These are phyloP conservation scores for Aspergillus asperescens DNA, from an alignment of 495 filamentous ascomycete species.

Conservation along the genomic window DNA sequence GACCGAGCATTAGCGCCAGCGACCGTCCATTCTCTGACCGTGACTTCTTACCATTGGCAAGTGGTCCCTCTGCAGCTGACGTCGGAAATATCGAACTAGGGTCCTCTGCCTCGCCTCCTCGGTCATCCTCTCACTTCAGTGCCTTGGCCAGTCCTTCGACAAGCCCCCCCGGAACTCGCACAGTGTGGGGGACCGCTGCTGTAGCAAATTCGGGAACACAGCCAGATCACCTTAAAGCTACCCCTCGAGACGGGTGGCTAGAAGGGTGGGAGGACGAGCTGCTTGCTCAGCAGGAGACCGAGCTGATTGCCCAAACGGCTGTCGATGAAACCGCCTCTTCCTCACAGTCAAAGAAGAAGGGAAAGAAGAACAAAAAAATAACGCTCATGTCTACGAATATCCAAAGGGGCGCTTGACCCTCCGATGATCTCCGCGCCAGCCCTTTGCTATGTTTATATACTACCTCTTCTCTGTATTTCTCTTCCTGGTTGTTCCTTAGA, in stretches of 20 bases:
- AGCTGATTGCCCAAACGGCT: slow-evolving; percentile 34
- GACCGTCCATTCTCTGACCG: slow-evolving; percentile 43
- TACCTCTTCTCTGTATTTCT: background rate
- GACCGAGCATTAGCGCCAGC: slow-evolving; percentile 34
- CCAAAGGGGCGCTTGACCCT: slow-evolving; percentile 52
- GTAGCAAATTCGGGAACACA: slow-evolving; percentile 48
- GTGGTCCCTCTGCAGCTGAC: slow-evolving; percentile 29
- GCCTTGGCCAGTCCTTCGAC: slow-evolving; percentile 68
- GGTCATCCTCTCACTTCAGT: slow-evolving; percentile 51
- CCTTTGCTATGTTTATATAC: background rate
- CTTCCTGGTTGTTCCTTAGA: background rate
- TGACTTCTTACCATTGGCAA: slow-evolving; percentile 64
- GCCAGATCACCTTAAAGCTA: slow-evolving; percentile 31
- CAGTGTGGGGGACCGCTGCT: slow-evolving; percentile 80
- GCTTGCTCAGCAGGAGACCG: slow-evolving; percentile 44
- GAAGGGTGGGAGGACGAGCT: slow-evolving; percentile 70
- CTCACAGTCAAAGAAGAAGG: slow-evolving; percentile 51
- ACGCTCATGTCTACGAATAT: slow-evolving; percentile 87
- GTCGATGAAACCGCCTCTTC: slow-evolving; percentile 23
- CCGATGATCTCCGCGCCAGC: background rate
- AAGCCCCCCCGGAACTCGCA: slow-evolving; percentile 67
- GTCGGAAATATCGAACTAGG: slow-evolving; percentile 38
- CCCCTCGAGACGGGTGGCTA: slow-evolving; percentile 71
- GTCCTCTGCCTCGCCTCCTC: slow-evolving; percentile 54
- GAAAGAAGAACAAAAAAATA: slow-evolving; percentile 92